Base-by-base conservation (phyloP, 345 rosid genomes). In the Crucihimalaya himalaica region DNA sequence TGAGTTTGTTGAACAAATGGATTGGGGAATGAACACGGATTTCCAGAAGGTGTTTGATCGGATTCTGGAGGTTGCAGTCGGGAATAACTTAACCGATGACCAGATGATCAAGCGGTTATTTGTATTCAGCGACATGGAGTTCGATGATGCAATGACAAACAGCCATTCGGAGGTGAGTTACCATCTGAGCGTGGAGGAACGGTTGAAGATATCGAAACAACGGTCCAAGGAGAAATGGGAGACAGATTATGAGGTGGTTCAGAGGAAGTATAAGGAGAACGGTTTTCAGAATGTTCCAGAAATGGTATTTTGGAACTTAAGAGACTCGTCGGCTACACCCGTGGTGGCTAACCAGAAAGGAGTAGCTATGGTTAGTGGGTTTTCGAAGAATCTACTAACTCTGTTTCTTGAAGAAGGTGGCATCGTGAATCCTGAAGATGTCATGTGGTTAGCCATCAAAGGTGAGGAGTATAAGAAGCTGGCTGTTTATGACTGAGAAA, bases 271-370 rank as follows among this genome's bases (percentile, higher is more conserved):
- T 18, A 20, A 53, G 4, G 80, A 83, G 66, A 76, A 66, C 4
- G 92, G 90, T 4, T 88, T 45, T 71, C 76, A 8, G 18, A 63
- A 16, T 82, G 80, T 86, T 6, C 91, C 87, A 0, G 81, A 89
- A 61, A 82, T 79, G 6, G 84, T 84, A 37, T 81, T 81, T 52
- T 79, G 84, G 83, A 84, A 81, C 65, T 40, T 81, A 20, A 48
- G 53, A 48, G 60, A 56, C 71, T 79, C 83, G 3, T 19, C 23
- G 2, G 66, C 84, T 1, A 81, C 85, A 8, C 83, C 87, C 0
- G 82, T 81, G 45, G 35, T 67, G 0, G 70, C 66, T 5, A 61
- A 32, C 11, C 76, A 81, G 72, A 68, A 43, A 42, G 83, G 83
- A 16, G 80, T 81, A 29, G 86, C 84, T 13, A 27, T 83, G 78